Base-by-base conservation (phyloP, 768 basidiomycete genomes). In the Rhodotorula paludigena region DNA sequence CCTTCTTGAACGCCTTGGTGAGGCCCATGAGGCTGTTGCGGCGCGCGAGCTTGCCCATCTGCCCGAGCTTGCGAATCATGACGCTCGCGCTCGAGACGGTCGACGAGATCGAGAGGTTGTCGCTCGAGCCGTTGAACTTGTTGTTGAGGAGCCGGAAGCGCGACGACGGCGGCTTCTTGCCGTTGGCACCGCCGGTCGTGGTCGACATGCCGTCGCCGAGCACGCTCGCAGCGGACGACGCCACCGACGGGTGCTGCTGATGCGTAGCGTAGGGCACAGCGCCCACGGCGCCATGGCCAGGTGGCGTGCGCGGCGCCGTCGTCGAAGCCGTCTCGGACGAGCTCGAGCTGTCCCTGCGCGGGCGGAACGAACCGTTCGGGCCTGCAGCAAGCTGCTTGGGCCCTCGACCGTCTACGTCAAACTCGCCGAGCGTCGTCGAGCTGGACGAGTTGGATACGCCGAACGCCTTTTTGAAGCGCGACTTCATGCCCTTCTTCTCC, bases 71-170 rank as follows among this genome's bases (percentile, higher is more conserved):
- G 72, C 93, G 85, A 74, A 96, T 93, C 85, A 98, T 94, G 77
- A 97, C 88, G 51, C 89, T 91, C 30, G 94, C 94, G 57, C 89
- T 90, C 70, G 88, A 90, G 74, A 96, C 93, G 52, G 94, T 96
- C 14, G 90, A 92, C 28, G 88, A 89, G 45, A 98, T 84, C 35
- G 92, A 96, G 72, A 98, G 94, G 78, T 94, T 96, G 78, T 94
- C 92, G 49, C 90, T 93, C 61, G 87, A 89, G 49, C 86, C 85
- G 77, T 96, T 94, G 74, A 89, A 80, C 71, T 88, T 86, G 70
- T 89, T 85, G 78, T 92, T 96, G 83, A 98, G 93, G 71, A 97
- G 85, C 83, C 49, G 86, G 55, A 76, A 72, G 14, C 72, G 54
- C 65, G 67, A 48, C 33, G 71, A 57, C 3, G 66, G 63, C 21